Conservation (phyloP, 2,329 filamentous ascomycete genomes). For the Xylariaceae sp. region DNA sequence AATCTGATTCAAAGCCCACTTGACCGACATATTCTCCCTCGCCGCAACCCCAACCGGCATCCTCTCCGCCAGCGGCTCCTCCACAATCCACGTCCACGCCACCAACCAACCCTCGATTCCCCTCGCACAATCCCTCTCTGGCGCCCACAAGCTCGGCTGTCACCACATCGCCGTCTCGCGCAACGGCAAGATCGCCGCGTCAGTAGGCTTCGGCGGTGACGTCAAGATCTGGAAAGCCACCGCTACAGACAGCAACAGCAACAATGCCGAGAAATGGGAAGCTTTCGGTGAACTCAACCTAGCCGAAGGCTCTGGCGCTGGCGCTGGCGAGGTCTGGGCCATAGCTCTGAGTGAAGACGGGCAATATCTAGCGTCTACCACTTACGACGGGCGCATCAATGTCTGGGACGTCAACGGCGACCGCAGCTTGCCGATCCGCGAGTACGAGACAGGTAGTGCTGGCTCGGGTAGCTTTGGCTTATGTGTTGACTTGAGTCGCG, state of each 20-base stretch:
- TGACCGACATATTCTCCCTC: conserved; percentile 78
- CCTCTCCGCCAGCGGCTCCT: conserved; percentile 80
- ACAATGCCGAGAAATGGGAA: no score
- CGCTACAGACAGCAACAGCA: conserved; percentile 58
- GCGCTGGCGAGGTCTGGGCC: conserved; percentile 77
- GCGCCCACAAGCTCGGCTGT: conserved; percentile 82
- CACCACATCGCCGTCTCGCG: conserved; percentile 76
- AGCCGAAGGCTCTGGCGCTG: conserved; percentile 29
- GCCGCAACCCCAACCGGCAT: conserved; percentile 70
- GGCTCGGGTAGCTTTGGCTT: conserved; percentile 83
- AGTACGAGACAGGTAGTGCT: conserved; percentile 73
- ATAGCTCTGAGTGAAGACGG: conserved; percentile 82
- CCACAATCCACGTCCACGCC: conserved; percentile 75
- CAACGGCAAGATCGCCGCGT: conserved; percentile 70
- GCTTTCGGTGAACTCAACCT: conserved; percentile 42
- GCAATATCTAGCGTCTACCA: conserved; percentile 78
- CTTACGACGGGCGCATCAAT: conserved; percentile 81
- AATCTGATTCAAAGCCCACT: conserved; percentile 57
- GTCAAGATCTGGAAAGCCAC: conserved; percentile 74
- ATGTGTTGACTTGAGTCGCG: conserved; percentile 73
- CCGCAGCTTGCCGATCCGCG: conserved; percentile 61
- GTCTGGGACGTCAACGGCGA: conserved; percentile 70
- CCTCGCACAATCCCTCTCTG: conserved; percentile 71
- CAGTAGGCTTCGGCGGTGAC: conserved; percentile 84
- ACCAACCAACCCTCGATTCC: conserved; percentile 69